Conservation (phyloP, 1,284 basidiomycete species). For the Neolentinus lepideus region DNA sequence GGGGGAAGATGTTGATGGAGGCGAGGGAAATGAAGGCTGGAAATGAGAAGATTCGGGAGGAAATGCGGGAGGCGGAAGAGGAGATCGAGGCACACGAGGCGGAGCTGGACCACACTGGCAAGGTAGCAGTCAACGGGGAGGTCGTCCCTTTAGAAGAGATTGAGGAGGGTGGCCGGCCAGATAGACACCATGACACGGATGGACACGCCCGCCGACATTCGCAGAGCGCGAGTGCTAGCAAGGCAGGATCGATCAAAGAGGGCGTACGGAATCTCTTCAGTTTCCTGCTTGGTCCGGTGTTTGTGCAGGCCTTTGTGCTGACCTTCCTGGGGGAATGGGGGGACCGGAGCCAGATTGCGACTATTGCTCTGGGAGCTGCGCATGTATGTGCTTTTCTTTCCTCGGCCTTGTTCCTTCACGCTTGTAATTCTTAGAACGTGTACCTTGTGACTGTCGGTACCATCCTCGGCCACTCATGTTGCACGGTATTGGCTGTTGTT, state of each 20-base stretch:
- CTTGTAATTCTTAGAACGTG: slow-evolving; percentile 42
- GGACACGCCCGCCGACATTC: slow-evolving; percentile 10
- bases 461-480: slow-evolving; percentile 82
- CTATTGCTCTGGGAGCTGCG: slow-evolving; percentile 92
- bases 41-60: slow-evolving; percentile 80
- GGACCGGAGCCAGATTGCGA: slow-evolving; percentile 95
- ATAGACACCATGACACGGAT: slow-evolving; percentile 6
- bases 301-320: slow-evolving; percentile 91
- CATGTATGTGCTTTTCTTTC: slow-evolving; percentile 61
- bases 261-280: slow-evolving; percentile 79
- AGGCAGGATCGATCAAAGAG: slow-evolving; percentile 32
- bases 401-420: background rate
- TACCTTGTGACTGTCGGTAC: slow-evolving; percentile 87
- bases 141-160: slow-evolving; percentile 54
- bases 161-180: slow-evolving; percentile 45
- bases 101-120: slow-evolving; percentile 34
- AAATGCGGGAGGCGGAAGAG: slow-evolving; percentile 88
- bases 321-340: slow-evolving; percentile 99
- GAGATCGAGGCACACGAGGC: slow-evolving; percentile 76
- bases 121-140: slow-evolving; percentile 22
- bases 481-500: slow-evolving; percentile 86
- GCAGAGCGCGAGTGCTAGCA: slow-evolving; percentile 6
- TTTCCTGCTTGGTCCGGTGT: slow-evolving; percentile 85
- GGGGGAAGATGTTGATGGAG: slow-evolving; percentile 80
- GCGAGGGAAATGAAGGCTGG: slow-evolving; percentile 71